A percentile compares a stretch with the other conserved stretches of the same genome.
Evolutionary conservation across 306 rosid species (phyloP).

Genomic region (Quercus robur): DNA sequence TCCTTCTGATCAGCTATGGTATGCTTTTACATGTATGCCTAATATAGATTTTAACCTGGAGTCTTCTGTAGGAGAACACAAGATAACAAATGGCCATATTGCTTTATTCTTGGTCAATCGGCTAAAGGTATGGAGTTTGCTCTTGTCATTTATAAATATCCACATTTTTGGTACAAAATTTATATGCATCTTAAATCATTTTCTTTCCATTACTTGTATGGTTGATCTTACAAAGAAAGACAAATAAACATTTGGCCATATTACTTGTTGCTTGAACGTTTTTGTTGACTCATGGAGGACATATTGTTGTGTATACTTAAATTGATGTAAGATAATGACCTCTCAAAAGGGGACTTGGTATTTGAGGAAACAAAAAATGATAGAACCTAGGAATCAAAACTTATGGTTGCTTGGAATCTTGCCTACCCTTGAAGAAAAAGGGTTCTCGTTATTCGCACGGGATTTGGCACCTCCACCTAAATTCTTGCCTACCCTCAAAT

Average conservation of each 20-base stretch:
- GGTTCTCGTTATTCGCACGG: no score
- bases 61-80: slow-evolving; percentile 81
- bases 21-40: slow-evolving; percentile 91
- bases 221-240: background rate
- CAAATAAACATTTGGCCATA: no score
- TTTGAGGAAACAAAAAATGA: no score
- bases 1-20: slow-evolving; percentile 91
- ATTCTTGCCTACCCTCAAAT: no score
- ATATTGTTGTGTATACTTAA: background rate
- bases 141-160: background rate
- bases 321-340: no score
- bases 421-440: no score
- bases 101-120: slow-evolving; percentile 66
- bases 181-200: background rate
- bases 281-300: background rate
- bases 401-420: no score
- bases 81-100: slow-evolving; percentile 63
- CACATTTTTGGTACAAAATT: background rate
- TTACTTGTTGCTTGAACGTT: background rate
- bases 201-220: background rate
- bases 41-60: slow-evolving; percentile 72
- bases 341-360: no score
- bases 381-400: no score
- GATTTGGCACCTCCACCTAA: no score
- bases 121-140: slow-evolving; percentile 61